Conservation (phyloP, 805 yeast species). For the Lipomyces sp. region DNA sequence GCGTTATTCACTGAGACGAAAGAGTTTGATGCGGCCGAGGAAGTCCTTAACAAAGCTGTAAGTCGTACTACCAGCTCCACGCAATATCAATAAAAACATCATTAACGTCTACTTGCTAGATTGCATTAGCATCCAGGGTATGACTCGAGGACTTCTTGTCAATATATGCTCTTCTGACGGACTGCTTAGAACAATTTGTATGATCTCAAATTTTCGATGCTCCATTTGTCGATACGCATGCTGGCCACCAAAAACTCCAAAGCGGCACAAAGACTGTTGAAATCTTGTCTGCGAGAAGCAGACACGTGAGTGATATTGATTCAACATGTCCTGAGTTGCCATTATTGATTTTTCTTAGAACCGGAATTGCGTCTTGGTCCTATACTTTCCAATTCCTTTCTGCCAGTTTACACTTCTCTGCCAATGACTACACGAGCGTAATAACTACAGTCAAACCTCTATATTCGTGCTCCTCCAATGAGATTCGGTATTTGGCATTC, state of each 20-base stretch:
- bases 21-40: slow-evolving; percentile 27
- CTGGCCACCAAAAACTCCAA: slow-evolving; percentile 20
- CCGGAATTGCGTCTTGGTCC: slow-evolving; percentile 22
- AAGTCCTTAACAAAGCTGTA: slow-evolving; percentile 34
- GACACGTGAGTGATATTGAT: slow-evolving; percentile 9
- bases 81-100: background rate
- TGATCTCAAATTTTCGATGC: slow-evolving; percentile 33
- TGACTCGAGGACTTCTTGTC: background rate
- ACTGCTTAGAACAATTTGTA: slow-evolving; percentile 20
- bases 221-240: slow-evolving; percentile 26
- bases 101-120: slow-evolving; percentile 7
- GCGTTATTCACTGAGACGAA: slow-evolving; percentile 22
- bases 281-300: slow-evolving; percentile 26
- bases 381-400: slow-evolving; percentile 24
- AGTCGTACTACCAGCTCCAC: background rate
- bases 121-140: slow-evolving; percentile 27
- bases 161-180: background rate
- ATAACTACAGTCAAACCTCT: slow-evolving; percentile 15
- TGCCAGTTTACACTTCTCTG: slow-evolving; percentile 12
- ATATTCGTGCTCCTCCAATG: slow-evolving; percentile 27
- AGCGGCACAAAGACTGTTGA: slow-evolving; percentile 29
- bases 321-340: background rate
- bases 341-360: background rate
- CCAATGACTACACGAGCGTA: slow-evolving; percentile 10
- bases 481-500: slow-evolving; percentile 23